Conservation (phyloP, 257 asterid genomes). For the Solanum sitiens region DNA sequence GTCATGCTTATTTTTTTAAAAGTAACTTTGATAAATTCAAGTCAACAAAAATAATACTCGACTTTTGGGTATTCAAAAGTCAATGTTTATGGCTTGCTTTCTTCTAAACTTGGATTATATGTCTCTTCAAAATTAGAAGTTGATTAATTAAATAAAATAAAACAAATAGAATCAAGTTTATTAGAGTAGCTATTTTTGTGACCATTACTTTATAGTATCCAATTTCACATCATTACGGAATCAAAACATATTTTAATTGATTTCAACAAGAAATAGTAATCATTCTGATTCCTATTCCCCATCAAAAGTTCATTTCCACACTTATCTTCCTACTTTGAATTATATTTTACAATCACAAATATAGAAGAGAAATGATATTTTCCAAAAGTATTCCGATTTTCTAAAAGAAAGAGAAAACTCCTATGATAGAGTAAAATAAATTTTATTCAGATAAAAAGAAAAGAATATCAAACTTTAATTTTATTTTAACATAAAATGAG, state of each 20-base stretch:
- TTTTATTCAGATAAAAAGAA: background rate
- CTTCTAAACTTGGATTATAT: background rate
- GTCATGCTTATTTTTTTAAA: background rate
- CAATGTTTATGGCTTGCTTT: background rate
- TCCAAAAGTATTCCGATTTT: background rate
- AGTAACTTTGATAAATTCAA: background rate
- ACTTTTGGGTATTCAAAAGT: background rate
- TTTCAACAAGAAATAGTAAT: background rate
- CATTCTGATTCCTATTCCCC: background rate
- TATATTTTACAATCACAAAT: background rate
- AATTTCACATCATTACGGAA: background rate
- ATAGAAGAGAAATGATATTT: background rate
- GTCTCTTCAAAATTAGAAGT: background rate
- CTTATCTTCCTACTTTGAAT: background rate
- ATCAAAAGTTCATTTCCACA: background rate
- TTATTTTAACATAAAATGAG: background rate
- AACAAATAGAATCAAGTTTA: background rate
- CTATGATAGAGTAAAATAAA: too few relatives aligned
- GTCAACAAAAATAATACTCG: background rate
- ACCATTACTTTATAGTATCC: background rate
- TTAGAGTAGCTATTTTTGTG: background rate
- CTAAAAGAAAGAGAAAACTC: background rate
- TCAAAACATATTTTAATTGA: background rate
- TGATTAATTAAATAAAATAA: background rate
- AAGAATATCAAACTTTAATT: background rate